Evolutionary conservation across 108 stramenopile genomes (phyloP), one percentile per base, ranked within the genome.

Genomic region (Skeletonema tropicum): DNA sequence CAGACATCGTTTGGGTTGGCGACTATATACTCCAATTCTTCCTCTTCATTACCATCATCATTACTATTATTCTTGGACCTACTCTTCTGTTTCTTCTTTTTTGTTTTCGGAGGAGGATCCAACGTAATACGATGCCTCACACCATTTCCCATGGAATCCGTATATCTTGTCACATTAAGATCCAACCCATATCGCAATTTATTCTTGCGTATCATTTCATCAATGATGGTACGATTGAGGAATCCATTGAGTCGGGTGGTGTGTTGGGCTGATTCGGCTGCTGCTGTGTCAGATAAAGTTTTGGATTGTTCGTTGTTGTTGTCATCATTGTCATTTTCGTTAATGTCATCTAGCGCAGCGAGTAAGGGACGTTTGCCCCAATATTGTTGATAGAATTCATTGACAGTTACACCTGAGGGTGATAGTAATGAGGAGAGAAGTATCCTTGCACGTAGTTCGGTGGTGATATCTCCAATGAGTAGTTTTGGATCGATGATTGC

Each of bases 161-260:
- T 80, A 79, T 96, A 98, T 48, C 78, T 82, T 12, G 98, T 98
- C 10, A 99, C 92, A 73, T 97, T 97, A 31, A 99, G 77, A 82
- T 99, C 98, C 21, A 73, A 75, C 17, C 89, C 96, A 77, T 95
- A 98, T 31, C 86, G 81, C 46, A 97, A 68, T 60, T 88, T 74
- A 9, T 87, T 65, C 41, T 75, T 78, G 35, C 77, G 69, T 1
- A 88, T 82, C 80, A 90, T 80, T 31, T 71, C 52, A 35, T 83
- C 65, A 59, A 96, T 92, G 29, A 79, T 71, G 35, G 68, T 23
- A 19, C 85, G 64, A 14, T 92, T 84, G 30, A 96, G 75, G 19
- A 94, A 82, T 17, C 89, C 87, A 74, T 87, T 70, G 32, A 85
- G 85, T 46, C 91, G 79, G 26, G 70, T 31, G 3, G 38, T 66